Conservation (phyloP, 495 filamentous ascomycete genomes). For the Tuber indicum region DNA sequence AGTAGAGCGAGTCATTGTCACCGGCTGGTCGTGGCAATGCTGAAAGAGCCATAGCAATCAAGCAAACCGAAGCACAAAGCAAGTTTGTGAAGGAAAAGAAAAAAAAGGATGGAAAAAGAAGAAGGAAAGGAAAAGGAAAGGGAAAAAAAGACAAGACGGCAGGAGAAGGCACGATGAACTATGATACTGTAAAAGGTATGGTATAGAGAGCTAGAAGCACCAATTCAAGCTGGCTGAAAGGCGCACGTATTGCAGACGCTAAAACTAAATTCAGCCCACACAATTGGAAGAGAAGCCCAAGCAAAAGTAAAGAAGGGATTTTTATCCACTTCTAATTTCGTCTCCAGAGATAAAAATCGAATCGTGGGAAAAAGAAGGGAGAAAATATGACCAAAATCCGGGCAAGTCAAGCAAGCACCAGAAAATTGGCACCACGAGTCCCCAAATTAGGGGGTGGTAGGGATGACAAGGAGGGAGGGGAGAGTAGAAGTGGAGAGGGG, state of each 20-base stretch:
- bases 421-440: neutral
- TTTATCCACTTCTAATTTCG: neutral
- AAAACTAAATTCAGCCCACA: neutral
- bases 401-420: neutral
- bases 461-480: neutral
- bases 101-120: neutral
- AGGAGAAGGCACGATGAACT: neutral
- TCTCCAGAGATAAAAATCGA: neutral
- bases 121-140: constrained; percentile 6
- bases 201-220: neutral
- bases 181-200: constrained; percentile 3
- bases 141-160: constrained; percentile 6
- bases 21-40: constrained; percentile 6
- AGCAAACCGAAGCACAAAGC: constrained; percentile 9
- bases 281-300: neutral
- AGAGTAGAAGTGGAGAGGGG: neutral
- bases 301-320: neutral
- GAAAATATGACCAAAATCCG: neutral
- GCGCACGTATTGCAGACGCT: neutral
- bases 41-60: constrained; percentile 23
- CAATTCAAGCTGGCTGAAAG: constrained; percentile 3
- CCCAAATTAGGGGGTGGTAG: neutral
- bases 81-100: constrained; percentile 8
- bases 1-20: constrained; percentile 19
- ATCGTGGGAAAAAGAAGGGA: neutral